Conservation (phyloP, 78 protist species). For the Dictyostelium discoideum region DNA sequence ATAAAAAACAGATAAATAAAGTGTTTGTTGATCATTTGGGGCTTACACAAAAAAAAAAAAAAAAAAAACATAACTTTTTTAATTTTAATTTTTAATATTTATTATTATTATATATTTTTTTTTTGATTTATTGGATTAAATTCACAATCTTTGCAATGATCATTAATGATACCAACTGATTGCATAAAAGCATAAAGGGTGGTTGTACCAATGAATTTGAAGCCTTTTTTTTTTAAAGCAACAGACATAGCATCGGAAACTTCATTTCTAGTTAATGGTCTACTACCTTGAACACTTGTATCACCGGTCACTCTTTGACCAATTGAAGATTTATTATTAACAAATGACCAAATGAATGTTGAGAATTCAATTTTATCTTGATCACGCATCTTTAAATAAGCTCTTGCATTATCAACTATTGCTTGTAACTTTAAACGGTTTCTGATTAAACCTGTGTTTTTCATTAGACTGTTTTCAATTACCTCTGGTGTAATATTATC, state of each 20-base stretch:
- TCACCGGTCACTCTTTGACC: background rate
- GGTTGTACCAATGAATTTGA: slow-evolving; percentile 60
- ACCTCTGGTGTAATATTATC: background rate
- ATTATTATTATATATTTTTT: background rate
- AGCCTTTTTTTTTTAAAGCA: slow-evolving; percentile 43
- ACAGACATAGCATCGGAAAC: slow-evolving; percentile 53
- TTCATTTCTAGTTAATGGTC: background rate
- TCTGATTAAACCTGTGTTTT: slow-evolving; percentile 16
- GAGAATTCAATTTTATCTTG: slow-evolving; percentile 3
- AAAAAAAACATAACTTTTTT: too few species aligned
- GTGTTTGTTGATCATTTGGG: too few species aligned
- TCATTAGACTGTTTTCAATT: background rate
- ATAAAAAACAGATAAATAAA: too few species aligned
- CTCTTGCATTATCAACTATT: slow-evolving; percentile 44
- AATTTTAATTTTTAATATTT: too few species aligned
- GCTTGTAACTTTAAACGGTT: slow-evolving; percentile 46
- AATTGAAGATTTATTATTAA: background rate
- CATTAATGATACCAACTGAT: slow-evolving; percentile 31
- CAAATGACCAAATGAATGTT: slow-evolving; percentile 38
- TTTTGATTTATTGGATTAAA: slow-evolving; percentile 2
- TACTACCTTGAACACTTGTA: background rate
- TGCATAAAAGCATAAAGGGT: slow-evolving; percentile 78
- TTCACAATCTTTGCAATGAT: slow-evolving; percentile 21
- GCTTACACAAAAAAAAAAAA: too few species aligned
- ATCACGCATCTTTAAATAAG: background rate